Evolutionary conservation across 2,329 filamentous ascomycete species (phyloP), one percentile per base, ranked within the genome.

Genomic region (Blumeriella jaapii): DNA sequence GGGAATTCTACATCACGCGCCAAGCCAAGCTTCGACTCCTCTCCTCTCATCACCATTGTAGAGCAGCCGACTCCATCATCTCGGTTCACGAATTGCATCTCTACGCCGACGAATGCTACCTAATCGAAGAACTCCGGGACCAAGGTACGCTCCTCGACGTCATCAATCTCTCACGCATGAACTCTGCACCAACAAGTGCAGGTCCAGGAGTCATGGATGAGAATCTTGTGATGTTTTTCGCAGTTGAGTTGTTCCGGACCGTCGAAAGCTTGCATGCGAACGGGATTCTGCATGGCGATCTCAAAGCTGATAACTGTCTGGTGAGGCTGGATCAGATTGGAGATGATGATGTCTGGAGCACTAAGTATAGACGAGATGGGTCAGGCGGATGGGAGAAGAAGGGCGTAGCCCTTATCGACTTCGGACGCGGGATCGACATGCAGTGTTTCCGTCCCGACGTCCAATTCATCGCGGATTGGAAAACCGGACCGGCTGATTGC

Each of bases 1-100:
- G 91, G 91, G 91, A 98, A 55, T 98, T 96, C 55, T 82, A 94
- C 60, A 93, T 98, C 59, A 85, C 96, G 64, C 79, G 84, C 1
- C 73, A 85, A 36, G 76, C 82, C 2, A 83, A 89, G 45, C 65
- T 71, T 14, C 81, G 91, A 1, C 67, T 98, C 0, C 80, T 78
- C 0, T 68, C 78, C 1, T 71, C 81, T 40, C 77, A 89, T 10
- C n/a, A n/a, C n/a, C n/a, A n/a, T n/a, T n/a, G n/a, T n/a, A n/a
- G n/a, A n/a, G 79, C 81, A 0, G 69, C 75, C 1, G 76, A 83
- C 3, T 93, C 83, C 10, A 68, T 98, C 39, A 75, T 93, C 1
- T 71, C 76, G 23, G 89, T 82, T 0, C 82, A 94, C 47, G 89
- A 95, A 55, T 75, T 95, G 64, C 91, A 96, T 54, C 68, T 95